Evolutionary conservation across 23 red algal genomes (phyloP), one percentile per base, ranked within the genome.

Genomic region (Chondrus crispus): DNA sequence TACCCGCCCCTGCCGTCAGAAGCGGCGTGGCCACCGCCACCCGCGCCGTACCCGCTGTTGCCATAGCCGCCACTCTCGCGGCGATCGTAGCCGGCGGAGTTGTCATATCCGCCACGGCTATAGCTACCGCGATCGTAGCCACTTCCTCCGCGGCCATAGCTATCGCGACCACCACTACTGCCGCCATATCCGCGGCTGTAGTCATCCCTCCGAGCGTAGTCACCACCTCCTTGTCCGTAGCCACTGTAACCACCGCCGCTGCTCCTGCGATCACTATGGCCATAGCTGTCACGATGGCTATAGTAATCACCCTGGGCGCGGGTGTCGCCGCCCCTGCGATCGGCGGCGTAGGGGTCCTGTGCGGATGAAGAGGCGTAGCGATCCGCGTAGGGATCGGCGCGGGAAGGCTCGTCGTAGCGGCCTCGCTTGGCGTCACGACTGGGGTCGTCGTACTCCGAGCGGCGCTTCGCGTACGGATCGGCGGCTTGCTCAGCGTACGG

Each of bases 401-500:
- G 47, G 41, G 60, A 8, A n/a, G 26, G 35, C 8, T 66, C 60
- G 1, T 22, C 60, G 1, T 66, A 66, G 26, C 60, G 26, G 60
- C 60, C 35, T 22, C 60, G 60, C 35, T 66, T 66, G 26, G 26
- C 60, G 6, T 66, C 60, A 66, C 60, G 60, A 66, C 35, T 32
- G 35, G 26, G 35, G 18, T 66, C 60, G 60, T 66, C 35, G 60
- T 66, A 66, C 26, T 66, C 60, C 9, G 26, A 32, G 35, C 60
- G 26, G 26, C 60, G 26, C 60, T 66, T 66, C 9, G 60, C 26
- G 60, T 66, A 66, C 10, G 63, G 52, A 66, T 66, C 60, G 5
- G 60, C 26, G 60, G 60, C 7, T n/a, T n/a, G n/a, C n/a, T n/a
- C n/a, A 47, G 85, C 85, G 37, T 90, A 90, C 4, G 87, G 87